These are phyloP conservation scores for Aspergillus oerlinghausenensis DNA, from an alignment of 2,329 filamentous ascomycete genomes.

Conservation along the genomic window DNA sequence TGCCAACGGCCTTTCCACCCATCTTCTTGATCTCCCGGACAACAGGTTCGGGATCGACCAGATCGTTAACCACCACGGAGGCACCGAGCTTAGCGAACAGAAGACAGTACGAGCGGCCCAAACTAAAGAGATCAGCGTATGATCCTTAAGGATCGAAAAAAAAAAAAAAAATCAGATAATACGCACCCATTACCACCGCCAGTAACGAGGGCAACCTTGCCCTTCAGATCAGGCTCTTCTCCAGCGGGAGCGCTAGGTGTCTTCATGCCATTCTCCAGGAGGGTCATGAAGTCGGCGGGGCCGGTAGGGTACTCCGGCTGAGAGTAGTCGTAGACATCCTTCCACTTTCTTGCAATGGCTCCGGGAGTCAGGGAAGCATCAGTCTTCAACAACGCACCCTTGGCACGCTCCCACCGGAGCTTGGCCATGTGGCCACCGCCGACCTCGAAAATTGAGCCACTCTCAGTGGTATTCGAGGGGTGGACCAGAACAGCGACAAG, in stretches of 20 bases:
- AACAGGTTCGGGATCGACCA: slow-evolving; percentile 85
- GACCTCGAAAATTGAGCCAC: slow-evolving; percentile 85
- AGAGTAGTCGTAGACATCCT: slow-evolving; percentile 80
- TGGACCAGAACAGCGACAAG: slow-evolving; percentile 85
- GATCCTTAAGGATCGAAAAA: not conserved
- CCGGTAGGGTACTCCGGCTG: slow-evolving; percentile 77
- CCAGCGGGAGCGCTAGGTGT: slow-evolving; percentile 67
- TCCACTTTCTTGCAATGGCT: slow-evolving; percentile 85
- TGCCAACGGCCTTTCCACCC: slow-evolving; percentile 84
- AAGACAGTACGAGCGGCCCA: slow-evolving; percentile 85
- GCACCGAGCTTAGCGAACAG: slow-evolving; percentile 82
- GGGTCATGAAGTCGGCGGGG: slow-evolving; percentile 78
- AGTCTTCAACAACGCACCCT: slow-evolving; percentile 81
- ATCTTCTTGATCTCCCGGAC: slow-evolving; percentile 88
- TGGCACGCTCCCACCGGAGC: slow-evolving; percentile 89
- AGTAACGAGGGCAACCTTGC: slow-evolving; percentile 80
- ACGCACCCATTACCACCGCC: slow-evolving; percentile 74
- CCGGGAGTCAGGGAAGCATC: slow-evolving; percentile 84
- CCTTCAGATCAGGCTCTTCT: slow-evolving; percentile 73
- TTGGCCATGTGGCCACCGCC: slow-evolving; percentile 91
- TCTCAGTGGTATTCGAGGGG: slow-evolving; percentile 76
- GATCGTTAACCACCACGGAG: slow-evolving; percentile 88
- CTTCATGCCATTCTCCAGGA: slow-evolving; percentile 80
- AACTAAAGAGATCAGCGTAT: slow-evolving; percentile 46
- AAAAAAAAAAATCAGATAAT: not conserved